These are phyloP conservation scores for Clavaria fumosa DNA, from an alignment of 768 basidiomycete species.

Conservation along the genomic window DNA sequence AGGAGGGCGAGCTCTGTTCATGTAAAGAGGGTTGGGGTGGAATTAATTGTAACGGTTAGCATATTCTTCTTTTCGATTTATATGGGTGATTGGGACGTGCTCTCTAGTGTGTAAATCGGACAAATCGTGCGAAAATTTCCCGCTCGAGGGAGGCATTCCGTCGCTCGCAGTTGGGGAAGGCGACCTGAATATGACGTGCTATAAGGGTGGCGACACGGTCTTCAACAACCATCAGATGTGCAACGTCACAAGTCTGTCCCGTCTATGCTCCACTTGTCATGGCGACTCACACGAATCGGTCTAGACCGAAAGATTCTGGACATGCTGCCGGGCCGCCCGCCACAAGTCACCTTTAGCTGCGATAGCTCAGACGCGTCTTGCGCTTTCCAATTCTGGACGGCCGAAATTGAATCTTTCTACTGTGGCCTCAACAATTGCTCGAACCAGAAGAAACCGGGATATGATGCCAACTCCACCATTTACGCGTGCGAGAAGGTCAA, in stretches of 20 bases:
- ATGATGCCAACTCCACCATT: constrained; percentile 52
- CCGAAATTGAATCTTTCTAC: constrained; percentile 88
- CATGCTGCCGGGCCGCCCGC: constrained; percentile 74
- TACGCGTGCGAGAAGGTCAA: constrained; percentile 76
- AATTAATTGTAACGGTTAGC: constrained; percentile 87
- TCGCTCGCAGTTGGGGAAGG: constrained; percentile 23
- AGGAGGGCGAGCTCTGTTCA: constrained; percentile 59
- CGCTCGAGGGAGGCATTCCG: constrained; percentile 33
- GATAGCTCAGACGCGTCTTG: constrained; percentile 48
- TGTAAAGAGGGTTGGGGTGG: constrained; percentile 95
- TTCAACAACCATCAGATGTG: constrained; percentile 96
- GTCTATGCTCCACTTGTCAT: not conserved
- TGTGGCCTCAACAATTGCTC: constrained; percentile 68
- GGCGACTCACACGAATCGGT: not conserved
- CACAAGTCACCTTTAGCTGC: constrained; percentile 95
- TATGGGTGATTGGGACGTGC: not conserved
- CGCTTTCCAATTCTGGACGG: constrained; percentile 98
- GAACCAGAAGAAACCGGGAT: constrained; percentile 31
- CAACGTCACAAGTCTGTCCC: constrained; percentile 80
- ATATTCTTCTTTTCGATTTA: not conserved
- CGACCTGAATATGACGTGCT: constrained; percentile 73
- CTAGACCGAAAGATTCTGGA: constrained; percentile 91
- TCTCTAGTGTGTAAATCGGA: constrained; percentile 72
- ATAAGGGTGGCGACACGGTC: constrained; percentile 86
- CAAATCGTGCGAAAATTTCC: constrained; percentile 65